phyloP scores from a whole-genome alignment of 176 grass and related monocot species.

The Bothriochloa decipiens region DNA sequence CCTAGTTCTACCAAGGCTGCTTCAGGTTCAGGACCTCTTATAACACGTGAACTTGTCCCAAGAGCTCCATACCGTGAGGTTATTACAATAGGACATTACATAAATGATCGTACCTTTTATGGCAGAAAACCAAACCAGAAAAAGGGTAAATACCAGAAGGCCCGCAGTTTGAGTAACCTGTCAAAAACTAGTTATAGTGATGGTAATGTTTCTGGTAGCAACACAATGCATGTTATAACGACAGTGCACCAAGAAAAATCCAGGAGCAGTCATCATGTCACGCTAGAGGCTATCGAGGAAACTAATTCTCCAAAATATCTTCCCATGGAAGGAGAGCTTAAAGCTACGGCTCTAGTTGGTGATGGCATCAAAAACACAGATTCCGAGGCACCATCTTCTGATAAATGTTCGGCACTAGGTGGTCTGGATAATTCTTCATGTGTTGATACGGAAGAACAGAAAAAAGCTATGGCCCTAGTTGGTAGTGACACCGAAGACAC shows the following conservation, averaged over 20 bases:
- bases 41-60: background rate
- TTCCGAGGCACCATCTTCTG: conserved; percentile 16
- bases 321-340: conserved; percentile 32
- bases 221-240: conserved; percentile 8
- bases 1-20: background rate
- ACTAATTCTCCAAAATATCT: conserved; percentile 5
- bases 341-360: background rate
- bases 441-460: too few species aligned
- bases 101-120: background rate
- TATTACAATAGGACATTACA: conserved; percentile 41
- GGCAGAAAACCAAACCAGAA: conserved; percentile 34
- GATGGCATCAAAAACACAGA: background rate
- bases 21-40: background rate
- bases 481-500: background rate
- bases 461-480: background rate
- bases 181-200: background rate
- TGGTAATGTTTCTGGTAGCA: background rate
- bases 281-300: conserved; percentile 13
- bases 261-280: conserved; percentile 10
- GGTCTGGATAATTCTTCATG: too few species aligned
- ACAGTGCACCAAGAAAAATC: background rate
- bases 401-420: background rate
- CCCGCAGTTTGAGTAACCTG: background rate
- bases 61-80: background rate
- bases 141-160: conserved; percentile 13